Base-by-base conservation (phyloP, 768 basidiomycete genomes). In the Daedalea quercina region DNA sequence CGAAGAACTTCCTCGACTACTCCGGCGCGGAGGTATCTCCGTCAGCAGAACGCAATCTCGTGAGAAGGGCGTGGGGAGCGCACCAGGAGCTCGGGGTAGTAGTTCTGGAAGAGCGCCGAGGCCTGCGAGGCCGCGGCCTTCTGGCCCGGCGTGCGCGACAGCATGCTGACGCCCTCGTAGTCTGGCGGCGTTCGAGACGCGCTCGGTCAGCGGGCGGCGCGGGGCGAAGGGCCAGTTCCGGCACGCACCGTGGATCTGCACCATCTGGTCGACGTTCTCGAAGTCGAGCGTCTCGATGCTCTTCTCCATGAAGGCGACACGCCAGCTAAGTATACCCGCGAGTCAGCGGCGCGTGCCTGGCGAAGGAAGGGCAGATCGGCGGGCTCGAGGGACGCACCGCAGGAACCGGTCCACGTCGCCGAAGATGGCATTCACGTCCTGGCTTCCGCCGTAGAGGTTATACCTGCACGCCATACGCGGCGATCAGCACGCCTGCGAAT, bases 71-170 rank as follows among this genome's bases (percentile, higher is more conserved):
- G 34, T n/a, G 12, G 23, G 44, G n/a, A 69, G n/a, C 77, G 49
- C 41, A 86, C 87, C 50, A 92, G 70, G 54, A 90, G 74, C 65
- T 92, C 89, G 0, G 90, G 90, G 61, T 92, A 91, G 65, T 91
- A 80, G 55, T 74, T 74, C 51, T 79, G 73, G 70, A 92, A 92
- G 61, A 91, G 85, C 60, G 73, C 81, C 1, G 82, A 79, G 8
- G 87, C 85, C 62, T 88, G 82, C 1, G 78, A 73, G 0, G 90
- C 90, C 9, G 90, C 90, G 13, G 74, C 78, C 69, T 92, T 92
- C 35, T 87, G 83, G 61, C 82, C 85, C 41, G 85, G 77, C 28
- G 84, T 84, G 15, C 88, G 76, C 61, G 78, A 82, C 15, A 76
- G 76, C 54, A 88, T 57, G 57, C 75, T 69, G 19, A 88, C 85